Evolutionary conservation across 225 moss, liverwort and hornwort species (phyloP), one percentile per base, ranked within the genome.

Genomic region (Pleurozium schreberi): DNA sequence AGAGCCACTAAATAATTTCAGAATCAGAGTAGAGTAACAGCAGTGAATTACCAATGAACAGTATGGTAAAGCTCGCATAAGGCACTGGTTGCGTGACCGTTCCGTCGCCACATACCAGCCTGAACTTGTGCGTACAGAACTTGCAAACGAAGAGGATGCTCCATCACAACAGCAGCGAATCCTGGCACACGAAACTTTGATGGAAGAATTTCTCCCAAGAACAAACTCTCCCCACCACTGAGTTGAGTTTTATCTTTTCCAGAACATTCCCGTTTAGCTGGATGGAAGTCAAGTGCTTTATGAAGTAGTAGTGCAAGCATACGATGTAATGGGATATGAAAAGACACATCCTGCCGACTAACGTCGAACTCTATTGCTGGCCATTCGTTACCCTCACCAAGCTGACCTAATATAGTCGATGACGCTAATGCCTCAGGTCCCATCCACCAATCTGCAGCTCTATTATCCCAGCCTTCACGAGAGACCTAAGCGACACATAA

Each of bases 71-170:
- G 83, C 88, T 98, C 96, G 91, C 97, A 96, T 67, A 97, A 92
- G 33, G 93, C 87, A 92, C 89, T 96, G 63, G 95, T 96, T 69
- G 96, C 90, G 62, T 93, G 96, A 66, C 96, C 96, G 92, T 98
- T 97, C 67, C 96, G 93, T 45, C 96, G 95, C 98, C 96, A 97
- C 97, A 98, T 98, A 85, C 98, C 98, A 90, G 97, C 98, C 93
- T 98, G 97, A 79, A 98, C 98, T 90, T 98, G 96, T 52, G 97
- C 98, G 87, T 95, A 98, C 40, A 98, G 92, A 81, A 98, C 98
- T 96, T 98, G 98, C 87, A 98, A 94, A 88, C 98, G 97, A 61
- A 98, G 88, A 52, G 98, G 98, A 93, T 98, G 98, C 92, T 98
- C 98, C 97, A 98, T 95, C 84, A 98, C 85, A 50, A 92, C 86